A percentile compares a stretch with the other conserved stretches of the same genome.
Conservation (phyloP, 2,329 filamentous ascomycete species). For the Alternaria viburni region DNA sequence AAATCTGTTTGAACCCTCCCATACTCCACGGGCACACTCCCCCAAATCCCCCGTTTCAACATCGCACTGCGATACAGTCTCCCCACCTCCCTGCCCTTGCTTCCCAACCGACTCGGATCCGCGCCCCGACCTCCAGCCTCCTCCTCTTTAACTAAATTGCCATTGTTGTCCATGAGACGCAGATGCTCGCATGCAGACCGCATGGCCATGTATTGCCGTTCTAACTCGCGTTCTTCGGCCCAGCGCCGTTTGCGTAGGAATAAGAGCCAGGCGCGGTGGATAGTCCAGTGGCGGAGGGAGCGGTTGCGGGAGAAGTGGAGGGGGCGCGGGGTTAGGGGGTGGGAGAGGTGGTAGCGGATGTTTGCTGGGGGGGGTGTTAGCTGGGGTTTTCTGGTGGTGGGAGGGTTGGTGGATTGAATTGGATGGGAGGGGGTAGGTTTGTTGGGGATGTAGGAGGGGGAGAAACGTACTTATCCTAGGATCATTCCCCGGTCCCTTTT, state of each 20-base stretch:
- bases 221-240: constrained; percentile 71
- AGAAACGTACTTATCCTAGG: constrained; percentile 42
- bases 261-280: constrained; percentile 93
- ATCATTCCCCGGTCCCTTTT: constrained; percentile 31
- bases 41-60: constrained; percentile 87
- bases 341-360: constrained; percentile 74
- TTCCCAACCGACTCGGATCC: constrained; percentile 33
- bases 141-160: constrained; percentile 51
- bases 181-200: constrained; percentile 84
- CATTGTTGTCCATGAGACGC: constrained; percentile 57
- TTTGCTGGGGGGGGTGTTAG: constrained; percentile 34
- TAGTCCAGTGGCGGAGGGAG: constrained; percentile 95
- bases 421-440: neutral
- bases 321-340: constrained; percentile 73
- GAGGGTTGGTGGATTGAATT: neutral
- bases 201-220: constrained; percentile 84
- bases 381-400: neutral
- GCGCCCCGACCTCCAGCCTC: constrained; percentile 63
- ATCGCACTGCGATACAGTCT: constrained; percentile 86
- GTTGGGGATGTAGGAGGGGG: too few species aligned
- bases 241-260: constrained; percentile 73
- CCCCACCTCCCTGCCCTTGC: constrained; percentile 62
- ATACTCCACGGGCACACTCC: constrained; percentile 92
- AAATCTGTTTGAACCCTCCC: constrained; percentile 83
- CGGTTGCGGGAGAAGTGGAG: constrained; percentile 88